These are phyloP conservation scores for Trichoderma virens DNA, from an alignment of 495 filamentous ascomycete genomes.

Conservation along the genomic window DNA sequence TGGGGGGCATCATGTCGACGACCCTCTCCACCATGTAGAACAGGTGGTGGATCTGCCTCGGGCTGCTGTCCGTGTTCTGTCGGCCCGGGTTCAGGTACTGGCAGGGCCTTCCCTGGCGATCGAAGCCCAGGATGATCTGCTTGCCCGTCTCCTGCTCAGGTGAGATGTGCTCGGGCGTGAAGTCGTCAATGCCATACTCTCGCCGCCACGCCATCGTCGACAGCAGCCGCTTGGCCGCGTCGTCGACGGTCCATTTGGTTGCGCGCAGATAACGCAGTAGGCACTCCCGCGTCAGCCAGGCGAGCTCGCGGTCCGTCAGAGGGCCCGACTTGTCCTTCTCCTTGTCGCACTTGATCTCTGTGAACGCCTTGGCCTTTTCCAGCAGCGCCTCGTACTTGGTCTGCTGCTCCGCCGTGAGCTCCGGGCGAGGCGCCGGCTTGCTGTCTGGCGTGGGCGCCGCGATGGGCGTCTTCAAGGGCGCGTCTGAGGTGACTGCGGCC, in stretches of 20 bases:
- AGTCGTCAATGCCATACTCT: constrained; percentile 68
- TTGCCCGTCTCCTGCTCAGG: constrained; percentile 95
- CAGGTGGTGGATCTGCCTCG: constrained; percentile 88
- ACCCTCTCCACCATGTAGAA: constrained; percentile 91
- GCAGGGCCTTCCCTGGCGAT: constrained; percentile 75
- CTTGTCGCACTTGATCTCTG: constrained; percentile 56
- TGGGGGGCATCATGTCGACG: constrained; percentile 77
- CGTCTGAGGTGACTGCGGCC: not conserved
- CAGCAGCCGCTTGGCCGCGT: constrained; percentile 70
- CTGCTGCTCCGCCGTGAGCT: constrained; percentile 69
- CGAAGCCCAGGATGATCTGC: constrained; percentile 80
- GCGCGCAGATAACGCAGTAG: constrained; percentile 88
- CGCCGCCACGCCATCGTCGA: constrained; percentile 79
- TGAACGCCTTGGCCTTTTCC: constrained; percentile 58
- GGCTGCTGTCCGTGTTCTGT: constrained; percentile 84
- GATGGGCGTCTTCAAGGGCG: constrained; percentile 56
- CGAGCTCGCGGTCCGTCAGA: constrained; percentile 69
- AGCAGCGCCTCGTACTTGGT: constrained; percentile 73
- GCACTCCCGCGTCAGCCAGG: constrained; percentile 89
- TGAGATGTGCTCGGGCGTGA: constrained; percentile 76
- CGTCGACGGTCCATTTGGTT: constrained; percentile 75
- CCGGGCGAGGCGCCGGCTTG: constrained; percentile 42
- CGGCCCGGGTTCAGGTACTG: constrained; percentile 80
- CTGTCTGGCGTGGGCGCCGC: constrained; percentile 47
- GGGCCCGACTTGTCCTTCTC: constrained; percentile 52